Evolutionary conservation across 352 stramenopile species (phyloP).

Genomic region (Poterioochromonas sp.): DNA sequence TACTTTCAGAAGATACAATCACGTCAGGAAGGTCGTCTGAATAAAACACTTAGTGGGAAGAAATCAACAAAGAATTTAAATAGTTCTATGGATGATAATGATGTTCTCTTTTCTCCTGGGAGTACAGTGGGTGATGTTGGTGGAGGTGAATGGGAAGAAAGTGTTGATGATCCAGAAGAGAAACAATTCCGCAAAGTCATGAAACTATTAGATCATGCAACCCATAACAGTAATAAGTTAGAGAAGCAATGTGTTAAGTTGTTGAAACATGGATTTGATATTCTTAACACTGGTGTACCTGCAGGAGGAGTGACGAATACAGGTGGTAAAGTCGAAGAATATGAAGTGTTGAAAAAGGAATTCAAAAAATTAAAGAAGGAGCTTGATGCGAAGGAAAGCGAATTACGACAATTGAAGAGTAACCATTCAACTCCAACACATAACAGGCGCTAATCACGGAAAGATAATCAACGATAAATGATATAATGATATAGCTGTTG

Average conservation of each 20-base stretch:
- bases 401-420: background rate
- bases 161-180: background rate
- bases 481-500: background rate
- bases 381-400: background rate
- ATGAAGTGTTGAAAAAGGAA: background rate
- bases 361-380: constrained; percentile 6
- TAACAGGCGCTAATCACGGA: too few relatives aligned
- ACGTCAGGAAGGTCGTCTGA: background rate
- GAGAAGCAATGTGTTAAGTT: background rate
- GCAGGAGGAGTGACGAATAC: too few relatives aligned
- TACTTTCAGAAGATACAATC: background rate
- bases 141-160: background rate
- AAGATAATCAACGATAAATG: too few relatives aligned
- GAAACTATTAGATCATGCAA: too few relatives aligned
- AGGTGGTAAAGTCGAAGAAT: constrained; percentile 11
- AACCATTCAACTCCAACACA: background rate
- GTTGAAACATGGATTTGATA: background rate
- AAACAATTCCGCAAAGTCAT: too few relatives aligned
- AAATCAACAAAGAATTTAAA: background rate
- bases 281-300: background rate
- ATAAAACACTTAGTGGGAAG: background rate
- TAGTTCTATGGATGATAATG: background rate
- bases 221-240: background rate
- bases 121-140: too few relatives aligned
- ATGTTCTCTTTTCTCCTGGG: background rate